Base-by-base conservation (phyloP, 148 eudicot species). In the Selenicereus undatus region DNA sequence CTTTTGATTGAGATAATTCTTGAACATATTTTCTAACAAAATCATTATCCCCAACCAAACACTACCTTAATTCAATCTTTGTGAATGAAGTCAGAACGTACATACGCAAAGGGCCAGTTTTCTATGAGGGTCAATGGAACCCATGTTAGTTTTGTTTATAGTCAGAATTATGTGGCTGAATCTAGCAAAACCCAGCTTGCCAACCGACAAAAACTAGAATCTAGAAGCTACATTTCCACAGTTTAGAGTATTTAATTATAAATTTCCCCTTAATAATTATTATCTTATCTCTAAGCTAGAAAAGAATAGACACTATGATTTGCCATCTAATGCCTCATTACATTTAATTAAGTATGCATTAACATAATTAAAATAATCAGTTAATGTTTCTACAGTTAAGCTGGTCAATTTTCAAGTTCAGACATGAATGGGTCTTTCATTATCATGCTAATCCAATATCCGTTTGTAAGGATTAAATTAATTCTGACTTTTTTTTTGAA, bases 281-380 rank as follows among this genome's bases (percentile, higher is more conserved):
- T 64, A 64, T 64, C 22, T 17, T 71, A 36, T 71, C 42, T 35
- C 74, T 36, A 71, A 32, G 4, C 74, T 71, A 35, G 48, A 35
- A 35, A 35, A 35, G 45, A 71, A 11, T 64, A 64, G 45, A 71
- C 42, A 71, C 21, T 45, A 71, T 71, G 74, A 71, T 71, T 71
- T 71, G 48, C n/a, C 74, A 71, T 71, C 45, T 71, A 71, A 32
- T 64, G 68, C 43, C 42, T 71, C 45, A 35, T 35, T 71, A 71
- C 42, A 18, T 45, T 11, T 8, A 64, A 64, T 64, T 22, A 64
- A 64, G 13, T 3, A 52, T 2, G 3, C 5, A 16, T 20, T 16
- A 17, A 56, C 22, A 64, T 22, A 24, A 64, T 64, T 64, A 64
- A 64, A 64, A 22, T 16, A 11, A 56, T 56, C 18, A 64, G 17